Percentiles rank a stretch among this genome's conserved stretches.
These are phyloP conservation scores for Phylloporus sp. DNA, from an alignment of 768 basidiomycete species.

Conservation along the genomic window DNA sequence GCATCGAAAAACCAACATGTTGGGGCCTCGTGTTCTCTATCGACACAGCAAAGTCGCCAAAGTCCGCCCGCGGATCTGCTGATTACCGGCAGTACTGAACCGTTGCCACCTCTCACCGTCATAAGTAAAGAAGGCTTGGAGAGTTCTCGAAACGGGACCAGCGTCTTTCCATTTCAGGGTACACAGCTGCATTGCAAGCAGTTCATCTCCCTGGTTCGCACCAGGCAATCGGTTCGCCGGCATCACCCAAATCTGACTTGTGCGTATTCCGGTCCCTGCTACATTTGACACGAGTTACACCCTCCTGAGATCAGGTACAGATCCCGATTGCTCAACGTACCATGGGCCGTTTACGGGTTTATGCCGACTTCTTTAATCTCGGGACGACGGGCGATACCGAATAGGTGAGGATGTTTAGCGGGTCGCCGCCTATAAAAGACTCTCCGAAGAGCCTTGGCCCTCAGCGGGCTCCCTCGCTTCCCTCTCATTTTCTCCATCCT, in stretches of 20 bases:
- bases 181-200: neutral
- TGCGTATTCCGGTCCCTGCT: neutral
- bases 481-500: neutral
- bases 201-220: neutral
- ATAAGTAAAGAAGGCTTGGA: neutral
- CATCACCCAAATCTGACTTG: neutral
- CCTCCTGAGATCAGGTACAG: conserved; percentile 3
- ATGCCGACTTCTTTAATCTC: conserved; percentile 5
- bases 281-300: neutral
- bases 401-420: neutral
- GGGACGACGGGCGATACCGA: neutral
- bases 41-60: neutral
- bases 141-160: neutral
- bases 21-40: neutral
- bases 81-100: neutral
- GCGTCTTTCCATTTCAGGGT: neutral
- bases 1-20: neutral
- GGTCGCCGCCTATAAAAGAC: conserved; percentile 22
- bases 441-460: neutral
- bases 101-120: neutral
- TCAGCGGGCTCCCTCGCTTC: neutral
- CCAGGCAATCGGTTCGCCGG: neutral
- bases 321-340: conserved; percentile 1
- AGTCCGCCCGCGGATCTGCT: neutral
- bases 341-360: neutral